Evolutionary conservation across 768 basidiomycete genomes (phyloP), one percentile per base, ranked within the genome.

Genomic region (Trametes maxima): DNA sequence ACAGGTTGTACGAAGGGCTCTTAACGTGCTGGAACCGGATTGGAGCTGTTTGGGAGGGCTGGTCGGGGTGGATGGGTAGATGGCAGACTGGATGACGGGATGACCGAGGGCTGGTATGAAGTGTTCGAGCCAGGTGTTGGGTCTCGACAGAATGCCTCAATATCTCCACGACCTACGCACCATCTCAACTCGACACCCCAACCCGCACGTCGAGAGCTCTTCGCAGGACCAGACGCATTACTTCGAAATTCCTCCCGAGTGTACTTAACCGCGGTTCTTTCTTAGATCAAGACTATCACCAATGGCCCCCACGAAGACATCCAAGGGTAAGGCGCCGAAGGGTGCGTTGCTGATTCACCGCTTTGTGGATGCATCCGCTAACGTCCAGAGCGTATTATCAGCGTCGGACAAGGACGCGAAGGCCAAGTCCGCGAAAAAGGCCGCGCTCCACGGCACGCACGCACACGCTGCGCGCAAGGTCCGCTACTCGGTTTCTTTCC

Each of bases 401-500:
- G 67, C 67, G 35, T 65, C 62, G 47, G 63, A 70, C 0, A 78
- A 79, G 61, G 78, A 76, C 37, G 70, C 80, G 67, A 95, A 95
- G 79, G 95, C 95, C 71, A 94, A 94, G 81, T 81, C 89, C 44
- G 95, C 97, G 45, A 97, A 95, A 82, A 98, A 98, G 82, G 95
- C 95, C 12, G 95, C 89, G 57, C 84, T 98, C 56, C 92, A 93
- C 75, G 95, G 95, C 63, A 86, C 85, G 45, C 82, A 90, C 74
- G 84, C 85, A 36, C 88, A 89, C 72, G 79, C 84, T 17, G 73
- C 84, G 68, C 89, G 94, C 77, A 97, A 96, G 80, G 81, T 85
- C 49, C 88, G 94, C 64, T 86, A 79, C 71, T 88, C 88, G 39
- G 94, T 95, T 60, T 89, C 92, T 36, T 98, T 99, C 89, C 90